Percentiles rank a stretch among this genome's conserved stretches.
phyloP scores from a whole-genome alignment of 306 rosid species.

The Amphicarpaea edgeworthii region DNA sequence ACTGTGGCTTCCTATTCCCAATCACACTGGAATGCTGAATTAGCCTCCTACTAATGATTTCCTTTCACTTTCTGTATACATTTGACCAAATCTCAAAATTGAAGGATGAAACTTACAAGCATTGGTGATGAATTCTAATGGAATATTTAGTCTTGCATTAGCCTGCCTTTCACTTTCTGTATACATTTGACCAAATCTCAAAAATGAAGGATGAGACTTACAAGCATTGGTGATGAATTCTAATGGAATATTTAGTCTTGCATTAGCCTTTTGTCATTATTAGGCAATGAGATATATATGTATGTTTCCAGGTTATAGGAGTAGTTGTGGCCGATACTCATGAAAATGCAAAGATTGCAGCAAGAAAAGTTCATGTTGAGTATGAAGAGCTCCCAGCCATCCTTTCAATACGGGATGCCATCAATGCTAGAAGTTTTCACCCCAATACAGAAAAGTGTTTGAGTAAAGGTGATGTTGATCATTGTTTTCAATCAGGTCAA shows the following conservation, averaged over 20 bases:
- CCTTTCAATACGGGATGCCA: slow-evolving; percentile 86
- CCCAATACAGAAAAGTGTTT: slow-evolving; percentile 75
- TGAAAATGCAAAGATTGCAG: slow-evolving; percentile 92
- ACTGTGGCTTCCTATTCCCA: slow-evolving; percentile 25
- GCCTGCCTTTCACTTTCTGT: slow-evolving; percentile 24
- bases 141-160: slow-evolving; percentile 38
- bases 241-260: slow-evolving; percentile 38
- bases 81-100: slow-evolving; percentile 22
- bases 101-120: slow-evolving; percentile 23
- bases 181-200: slow-evolving; percentile 15
- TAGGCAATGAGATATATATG: slow-evolving; percentile 31
- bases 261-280: slow-evolving; percentile 31
- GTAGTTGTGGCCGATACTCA: slow-evolving; percentile 93
- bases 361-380: slow-evolving; percentile 68
- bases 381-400: slow-evolving; percentile 90
- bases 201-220: slow-evolving; percentile 29
- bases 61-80: slow-evolving; percentile 12
- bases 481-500: slow-evolving; percentile 75
- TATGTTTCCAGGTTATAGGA: slow-evolving; percentile 77
- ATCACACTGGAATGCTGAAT: slow-evolving; percentile 17
- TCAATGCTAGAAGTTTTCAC: slow-evolving; percentile 77
- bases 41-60: not conserved
- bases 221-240: slow-evolving; percentile 16
- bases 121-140: slow-evolving; percentile 26
- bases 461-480: slow-evolving; percentile 82